These are phyloP conservation scores for Trypanosoma platydactyli DNA, from an alignment of 208 protist genomes.

Conservation along the genomic window DNA sequence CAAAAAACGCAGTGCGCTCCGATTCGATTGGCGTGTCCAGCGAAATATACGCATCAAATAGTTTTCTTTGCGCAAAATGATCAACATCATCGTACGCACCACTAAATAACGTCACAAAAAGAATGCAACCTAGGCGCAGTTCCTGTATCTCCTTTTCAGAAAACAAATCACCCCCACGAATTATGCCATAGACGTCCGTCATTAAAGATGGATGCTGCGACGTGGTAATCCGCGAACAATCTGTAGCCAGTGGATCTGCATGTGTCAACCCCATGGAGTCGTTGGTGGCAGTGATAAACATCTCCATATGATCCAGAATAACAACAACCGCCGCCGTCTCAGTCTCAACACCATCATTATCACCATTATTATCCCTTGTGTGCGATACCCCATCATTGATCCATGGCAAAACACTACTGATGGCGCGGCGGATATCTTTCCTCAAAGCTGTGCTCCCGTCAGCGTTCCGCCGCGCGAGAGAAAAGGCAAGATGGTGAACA, in stretches of 20 bases:
- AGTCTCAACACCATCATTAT: neutral
- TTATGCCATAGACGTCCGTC: conserved; percentile 55
- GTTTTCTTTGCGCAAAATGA: conserved; percentile 38
- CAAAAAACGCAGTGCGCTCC: conserved; percentile 54
- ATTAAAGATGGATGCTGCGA: conserved; percentile 41
- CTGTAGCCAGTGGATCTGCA: neutral
- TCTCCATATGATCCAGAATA: conserved; percentile 70
- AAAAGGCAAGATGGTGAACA: conserved; percentile 31
- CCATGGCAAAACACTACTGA: neutral
- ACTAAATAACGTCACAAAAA: conserved; percentile 44
- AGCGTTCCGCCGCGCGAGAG: conserved; percentile 31
- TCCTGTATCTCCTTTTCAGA: conserved; percentile 14
- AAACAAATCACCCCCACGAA: conserved; percentile 35
- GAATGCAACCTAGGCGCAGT: conserved; percentile 36
- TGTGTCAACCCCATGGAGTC: neutral
- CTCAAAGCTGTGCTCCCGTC: conserved; percentile 57
- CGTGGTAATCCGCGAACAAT: neutral
- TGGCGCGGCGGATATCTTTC: conserved; percentile 36
- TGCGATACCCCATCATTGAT: too few species aligned
- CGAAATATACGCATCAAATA: conserved; percentile 46
- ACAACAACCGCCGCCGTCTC: conserved; percentile 33
- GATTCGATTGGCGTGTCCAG: conserved; percentile 60
- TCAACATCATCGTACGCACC: conserved; percentile 42
- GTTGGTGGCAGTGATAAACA: conserved; percentile 34
- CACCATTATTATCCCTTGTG: neutral